Base-by-base conservation (phyloP, 352 stramenopile genomes). In the Pythium vanterpoolii region DNA sequence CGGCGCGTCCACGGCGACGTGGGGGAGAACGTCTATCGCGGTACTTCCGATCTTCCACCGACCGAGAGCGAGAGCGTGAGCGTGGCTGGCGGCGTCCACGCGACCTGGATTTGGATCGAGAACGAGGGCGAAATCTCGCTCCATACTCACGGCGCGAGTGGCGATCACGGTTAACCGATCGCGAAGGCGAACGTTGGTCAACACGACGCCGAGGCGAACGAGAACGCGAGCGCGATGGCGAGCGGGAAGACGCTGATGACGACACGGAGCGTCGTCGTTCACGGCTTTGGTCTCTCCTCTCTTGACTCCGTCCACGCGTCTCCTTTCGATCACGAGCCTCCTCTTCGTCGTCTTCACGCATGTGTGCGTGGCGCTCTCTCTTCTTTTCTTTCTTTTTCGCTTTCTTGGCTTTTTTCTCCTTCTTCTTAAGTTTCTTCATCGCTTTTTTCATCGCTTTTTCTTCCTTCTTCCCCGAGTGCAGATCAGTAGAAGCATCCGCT, bases 361-460 rank as follows among this genome's bases (percentile, higher is more conserved):
- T 21, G 5, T 52, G 21, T n/a, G 47, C 16, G 5, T 23, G 23
- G 2, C 57, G 26, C 9, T 44, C 14, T 16, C 27, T 59, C 34
- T 88, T 89, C 55, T 82, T 81, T 46, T 87, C 71, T 48, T 84
- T 83, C 52, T 87, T 92, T 36, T 77, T 73, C 1, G 77, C 47
- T 52, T 90, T 90, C 59, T 83, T 89, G 26, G 49, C 69, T 10
- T 77, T 75, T 40, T 89, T 93, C 50, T 88, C 69, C 16, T 73
- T 63, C 43, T 89, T 89, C 23, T 75, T 72, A 14, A 65, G 61
- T 38, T 76, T 73, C 26, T 88, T 90, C 23, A 56, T 53, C 16
- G 77, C 82, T 40, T 86, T 87, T 48, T 87, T 79, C 13, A 56
- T 49, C 30, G 84, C 73, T 14, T 63, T 69, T 34, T 80, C 72